A percentile compares a stretch with the other conserved stretches of the same genome.
Evolutionary conservation across 2,329 filamentous ascomycete genomes (phyloP).

Genomic region (Trichoderma gracile): DNA sequence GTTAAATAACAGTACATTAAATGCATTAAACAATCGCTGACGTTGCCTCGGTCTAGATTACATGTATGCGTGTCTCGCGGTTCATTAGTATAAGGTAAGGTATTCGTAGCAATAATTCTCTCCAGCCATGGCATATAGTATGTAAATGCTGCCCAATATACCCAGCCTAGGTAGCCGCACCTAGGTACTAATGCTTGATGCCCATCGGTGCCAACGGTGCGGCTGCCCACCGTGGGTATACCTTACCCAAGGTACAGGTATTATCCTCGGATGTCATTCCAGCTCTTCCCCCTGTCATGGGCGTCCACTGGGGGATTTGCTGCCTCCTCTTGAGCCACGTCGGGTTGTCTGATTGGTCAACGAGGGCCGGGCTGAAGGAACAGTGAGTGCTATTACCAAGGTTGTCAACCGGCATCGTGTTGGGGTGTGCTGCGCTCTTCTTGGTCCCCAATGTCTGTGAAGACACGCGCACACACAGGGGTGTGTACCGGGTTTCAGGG

Average conservation of each 20-base stretch:
- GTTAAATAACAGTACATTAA: not conserved
- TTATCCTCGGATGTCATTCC: not conserved
- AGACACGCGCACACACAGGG: not conserved
- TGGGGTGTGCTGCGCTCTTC: constrained; percentile 4
- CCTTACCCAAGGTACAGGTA: too few species aligned
- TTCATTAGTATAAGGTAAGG: not conserved
- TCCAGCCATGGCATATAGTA: not conserved
- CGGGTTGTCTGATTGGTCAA: constrained; percentile 9
- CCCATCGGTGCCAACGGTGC: not conserved
- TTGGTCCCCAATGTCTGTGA: not conserved
- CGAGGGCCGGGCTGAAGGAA: not conserved
- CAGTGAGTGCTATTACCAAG: not conserved
- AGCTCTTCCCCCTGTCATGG: not conserved
- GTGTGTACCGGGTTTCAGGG: not conserved
- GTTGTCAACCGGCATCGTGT: not conserved
- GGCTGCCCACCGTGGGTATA: too few species aligned
- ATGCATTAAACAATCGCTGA: not conserved
- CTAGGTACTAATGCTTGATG: constrained; percentile 6
- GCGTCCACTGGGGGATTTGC: not conserved
- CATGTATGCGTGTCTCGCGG: too few species aligned
- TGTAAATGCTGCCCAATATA: not conserved
- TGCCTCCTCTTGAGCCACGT: constrained; percentile 7
- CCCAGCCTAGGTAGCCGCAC: not conserved
- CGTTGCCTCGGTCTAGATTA: not conserved
- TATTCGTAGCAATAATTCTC: not conserved